Evolutionary conservation across 208 protist species (phyloP), one percentile per base, ranked within the genome.

Genomic region (Herpetomonas samuelpessoai): DNA sequence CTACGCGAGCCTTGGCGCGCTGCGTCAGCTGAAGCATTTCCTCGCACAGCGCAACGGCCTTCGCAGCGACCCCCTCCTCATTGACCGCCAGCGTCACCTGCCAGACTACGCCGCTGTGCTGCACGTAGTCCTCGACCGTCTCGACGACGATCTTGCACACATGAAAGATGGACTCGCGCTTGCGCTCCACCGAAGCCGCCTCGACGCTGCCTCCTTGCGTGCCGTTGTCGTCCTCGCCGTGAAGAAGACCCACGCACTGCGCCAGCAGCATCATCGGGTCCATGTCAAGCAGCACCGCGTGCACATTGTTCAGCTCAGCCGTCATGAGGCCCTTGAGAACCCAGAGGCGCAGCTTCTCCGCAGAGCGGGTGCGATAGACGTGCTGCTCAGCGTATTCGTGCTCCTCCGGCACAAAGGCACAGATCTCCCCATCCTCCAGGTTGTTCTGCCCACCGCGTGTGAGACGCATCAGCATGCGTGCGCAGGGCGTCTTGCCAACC

Each of bases 41-140:
- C n/a, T 61, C 50, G 46, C 79, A 85, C 21, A 85, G 46, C 1
- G 35, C 35, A 38, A 28, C 47, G 25, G 35, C 26, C 44, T 14
- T 45, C 61, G 6, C 65, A 56, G 2, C 50, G 47, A 12, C 57
- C 22, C 1, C 65, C 22, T 61, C 70, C 29, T 85, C 79, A 10
- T 54, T 70, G 10, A 85, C 73, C 22, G 76, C 81, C 62, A 91
- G 74, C 27, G 71, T 87, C 21, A 81, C 86, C 26, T 69, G 65
- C 89, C 89, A 95, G 28, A 95, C 73, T 16, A 88, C 70, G 30
- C 89, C 89, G 53, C 79, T 92, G 74, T 92, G 78, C 54, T 91
- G 89, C n/a, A 95, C 53, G 62, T 81, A 95, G 59, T 86, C 83
- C 62, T 91, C 89, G 27, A 92, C 76, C 7, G 89, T 95, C 53